Percentiles rank a stretch among this genome's conserved stretches.
Evolutionary conservation across 1,139 yeast genomes (phyloP).

Genomic region (Suhomyces panamericanus): DNA sequence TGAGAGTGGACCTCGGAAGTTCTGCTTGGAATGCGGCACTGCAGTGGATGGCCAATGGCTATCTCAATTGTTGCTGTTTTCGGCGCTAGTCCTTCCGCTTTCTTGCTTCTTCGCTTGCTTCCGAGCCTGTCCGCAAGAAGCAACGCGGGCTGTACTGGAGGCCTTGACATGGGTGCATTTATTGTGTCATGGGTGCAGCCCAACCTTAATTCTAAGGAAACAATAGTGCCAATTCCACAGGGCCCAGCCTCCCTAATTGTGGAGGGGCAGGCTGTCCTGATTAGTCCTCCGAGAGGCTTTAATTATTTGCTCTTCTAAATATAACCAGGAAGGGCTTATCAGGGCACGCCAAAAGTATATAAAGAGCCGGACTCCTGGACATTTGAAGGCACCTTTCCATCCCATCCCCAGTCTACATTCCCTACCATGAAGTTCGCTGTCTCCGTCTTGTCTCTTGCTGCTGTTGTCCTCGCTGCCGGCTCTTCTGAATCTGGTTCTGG

Average conservation of each 20-base stretch:
- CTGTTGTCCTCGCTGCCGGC: slow-evolving; percentile 9
- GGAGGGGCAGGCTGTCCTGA: not conserved
- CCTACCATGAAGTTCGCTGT: slow-evolving; percentile 17
- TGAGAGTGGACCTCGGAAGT: no score
- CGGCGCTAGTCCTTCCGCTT: no score
- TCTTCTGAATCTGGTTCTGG: slow-evolving; percentile 5
- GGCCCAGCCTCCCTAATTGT: not conserved
- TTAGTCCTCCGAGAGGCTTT: slow-evolving; percentile 6
- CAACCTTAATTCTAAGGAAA: no score
- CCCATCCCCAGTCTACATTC: slow-evolving; percentile 1
- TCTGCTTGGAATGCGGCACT: no score
- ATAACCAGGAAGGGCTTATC: slow-evolving; percentile 2
- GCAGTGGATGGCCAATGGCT: no score
- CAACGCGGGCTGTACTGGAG: no score
- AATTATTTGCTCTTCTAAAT: slow-evolving; percentile 7
- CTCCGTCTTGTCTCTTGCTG: slow-evolving; percentile 15
- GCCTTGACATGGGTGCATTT: no score
- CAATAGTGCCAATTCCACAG: no score
- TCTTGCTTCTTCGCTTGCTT: no score
- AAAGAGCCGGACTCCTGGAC: slow-evolving; percentile 1
- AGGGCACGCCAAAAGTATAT: slow-evolving; percentile 2
- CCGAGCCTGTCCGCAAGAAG: no score
- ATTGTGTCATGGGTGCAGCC: no score
- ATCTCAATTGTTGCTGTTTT: no score
- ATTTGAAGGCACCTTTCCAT: not conserved